phyloP scores from a whole-genome alignment of 176 grass and related monocot genomes.

The Lolium rigidum region DNA sequence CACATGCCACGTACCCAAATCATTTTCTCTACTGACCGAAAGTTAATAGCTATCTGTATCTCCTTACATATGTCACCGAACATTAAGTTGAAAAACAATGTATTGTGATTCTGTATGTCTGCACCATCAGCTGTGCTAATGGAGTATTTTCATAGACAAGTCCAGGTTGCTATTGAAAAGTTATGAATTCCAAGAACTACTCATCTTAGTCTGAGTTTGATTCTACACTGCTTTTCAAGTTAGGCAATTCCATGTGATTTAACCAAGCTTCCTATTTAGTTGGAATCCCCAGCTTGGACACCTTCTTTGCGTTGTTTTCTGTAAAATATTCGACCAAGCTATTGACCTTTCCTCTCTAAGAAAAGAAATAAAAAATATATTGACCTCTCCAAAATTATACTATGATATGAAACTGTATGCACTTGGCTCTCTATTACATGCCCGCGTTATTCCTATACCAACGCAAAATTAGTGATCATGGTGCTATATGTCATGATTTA shows the following conservation, averaged over 20 bases:
- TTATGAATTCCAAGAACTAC: not conserved
- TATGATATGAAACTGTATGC: slow-evolving; percentile 7
- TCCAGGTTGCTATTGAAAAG: not conserved
- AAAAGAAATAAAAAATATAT: not conserved
- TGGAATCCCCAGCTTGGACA: not conserved
- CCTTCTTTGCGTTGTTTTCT: not conserved
- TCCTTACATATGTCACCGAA: not conserved
- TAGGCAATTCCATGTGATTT: slow-evolving; percentile 12
- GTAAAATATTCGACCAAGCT: not conserved
- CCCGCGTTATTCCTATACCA: not conserved
- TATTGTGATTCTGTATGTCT: not conserved
- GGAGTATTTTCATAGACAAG: not conserved
- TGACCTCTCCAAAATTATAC: not conserved
- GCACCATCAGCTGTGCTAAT: not conserved
- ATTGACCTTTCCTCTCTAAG: not conserved
- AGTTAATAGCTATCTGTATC: not conserved
- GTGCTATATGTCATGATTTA: slow-evolving; percentile 14
- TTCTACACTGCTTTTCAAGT: slow-evolving; percentile 19
- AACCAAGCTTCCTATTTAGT: not conserved
- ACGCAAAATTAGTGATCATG: not conserved
- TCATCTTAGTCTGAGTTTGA: not conserved
- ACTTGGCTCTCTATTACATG: slow-evolving; percentile 1
- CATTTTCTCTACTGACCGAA: not conserved
- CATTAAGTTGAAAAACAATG: not conserved
- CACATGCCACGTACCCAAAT: not conserved